Conservation (phyloP, 148 eudicot species). For the Chenopodium quinoa region DNA sequence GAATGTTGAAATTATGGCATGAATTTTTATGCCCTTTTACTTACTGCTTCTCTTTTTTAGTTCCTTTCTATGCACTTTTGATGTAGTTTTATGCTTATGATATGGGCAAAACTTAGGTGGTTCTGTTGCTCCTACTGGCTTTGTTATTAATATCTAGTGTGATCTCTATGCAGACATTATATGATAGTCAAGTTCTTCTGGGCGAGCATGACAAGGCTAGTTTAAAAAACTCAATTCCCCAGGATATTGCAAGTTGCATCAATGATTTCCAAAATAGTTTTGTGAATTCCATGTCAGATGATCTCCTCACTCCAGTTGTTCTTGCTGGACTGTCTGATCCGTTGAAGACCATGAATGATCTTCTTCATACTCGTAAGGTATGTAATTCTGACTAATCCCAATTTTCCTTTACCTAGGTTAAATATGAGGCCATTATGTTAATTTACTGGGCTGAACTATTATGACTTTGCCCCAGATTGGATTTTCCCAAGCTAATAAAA, state of each 20-base stretch:
- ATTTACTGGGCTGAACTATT: not conserved
- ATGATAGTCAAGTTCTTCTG: slow-evolving; percentile 62
- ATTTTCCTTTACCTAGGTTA: not conserved
- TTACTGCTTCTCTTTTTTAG: not conserved
- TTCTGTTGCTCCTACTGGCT: not conserved
- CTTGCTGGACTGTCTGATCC: slow-evolving; percentile 87
- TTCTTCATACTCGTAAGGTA: slow-evolving; percentile 93
- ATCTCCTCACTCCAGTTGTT: slow-evolving; percentile 77
- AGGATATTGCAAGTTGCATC: slow-evolving; percentile 49
- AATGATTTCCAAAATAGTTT: slow-evolving; percentile 58
- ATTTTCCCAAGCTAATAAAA: too few relatives aligned
- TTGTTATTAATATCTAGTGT: not conserved
- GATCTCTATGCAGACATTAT: slow-evolving; percentile 54
- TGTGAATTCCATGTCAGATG: slow-evolving; percentile 69
- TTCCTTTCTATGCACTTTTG: not conserved
- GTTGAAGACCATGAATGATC: slow-evolving; percentile 78
- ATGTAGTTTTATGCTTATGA: not conserved
- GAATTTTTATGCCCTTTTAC: not conserved
- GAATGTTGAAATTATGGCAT: not conserved
- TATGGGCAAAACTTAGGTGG: not conserved
- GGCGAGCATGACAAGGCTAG: slow-evolving; percentile 40
- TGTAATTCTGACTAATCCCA: slow-evolving; percentile 9
- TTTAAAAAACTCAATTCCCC: slow-evolving; percentile 47
- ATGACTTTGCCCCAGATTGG: not conserved
- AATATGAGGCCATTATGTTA: not conserved